Evolutionary conservation across 2,329 filamentous ascomycete genomes (phyloP), one percentile per base, ranked within the genome.

Genomic region (Aspergillus proliferans): DNA sequence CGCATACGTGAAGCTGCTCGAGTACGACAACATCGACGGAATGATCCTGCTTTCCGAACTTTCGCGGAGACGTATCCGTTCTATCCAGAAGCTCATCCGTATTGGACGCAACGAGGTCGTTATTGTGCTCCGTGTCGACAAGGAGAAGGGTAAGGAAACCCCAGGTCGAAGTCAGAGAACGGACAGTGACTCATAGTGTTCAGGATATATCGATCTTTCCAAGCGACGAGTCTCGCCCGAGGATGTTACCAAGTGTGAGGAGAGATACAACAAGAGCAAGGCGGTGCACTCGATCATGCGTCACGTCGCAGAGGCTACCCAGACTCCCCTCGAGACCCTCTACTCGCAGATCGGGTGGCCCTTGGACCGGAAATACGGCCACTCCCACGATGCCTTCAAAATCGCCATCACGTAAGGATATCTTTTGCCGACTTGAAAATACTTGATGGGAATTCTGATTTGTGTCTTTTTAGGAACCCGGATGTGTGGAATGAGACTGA

Each of bases 1-100:
- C 72, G 93, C 94, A 64, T 98, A 98, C 72, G 94, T 98, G 68
- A 98, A 98, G 78, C 85, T 98, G 49, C 86, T 98, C 63, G 93
- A 98, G 77, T 98, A 98, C 76, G 93, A 98, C 76, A 96, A 97
- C 77, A 98, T 98, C 66, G 94, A 98, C 71, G 93, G 93, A 83
- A 98, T 98, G 94, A 98, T 98, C 66, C 79, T 98, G 59, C 88
- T 98, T 58, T 95, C 89, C 64, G 93, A 98, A 75, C 83, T 98
- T 57, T 98, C 94, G 52, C 85, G 93, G 80, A 84, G 93, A 82
- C 93, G 93, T 86, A 98, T 98, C 67, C 81, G 93, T 78, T 90
- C 85, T 81, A 98, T 98, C 65, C 94, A 98, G 75, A 98, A 98
- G 77, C 86, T 98, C 59, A 98, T 98, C 65, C 86, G 93, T 59